Conservation (phyloP, 2,329 filamentous ascomycete species). For the Arthrobotrys entomopaga region DNA sequence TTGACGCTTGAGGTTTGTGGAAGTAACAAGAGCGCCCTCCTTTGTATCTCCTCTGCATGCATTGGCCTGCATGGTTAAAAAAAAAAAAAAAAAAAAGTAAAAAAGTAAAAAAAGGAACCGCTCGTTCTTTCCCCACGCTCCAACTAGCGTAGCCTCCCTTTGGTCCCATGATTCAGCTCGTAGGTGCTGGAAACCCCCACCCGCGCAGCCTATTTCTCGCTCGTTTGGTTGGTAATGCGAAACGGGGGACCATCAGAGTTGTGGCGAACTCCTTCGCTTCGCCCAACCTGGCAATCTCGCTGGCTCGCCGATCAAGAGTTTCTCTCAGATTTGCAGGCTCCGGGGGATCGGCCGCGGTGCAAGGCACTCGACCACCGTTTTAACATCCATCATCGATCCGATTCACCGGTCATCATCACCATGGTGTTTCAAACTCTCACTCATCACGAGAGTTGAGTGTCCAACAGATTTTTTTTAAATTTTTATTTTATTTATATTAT, state of each 20-base stretch:
- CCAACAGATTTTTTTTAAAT: slow-evolving; percentile 2
- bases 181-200: slow-evolving; percentile 51
- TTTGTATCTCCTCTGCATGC: slow-evolving; percentile 46
- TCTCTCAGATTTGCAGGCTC: slow-evolving; percentile 24
- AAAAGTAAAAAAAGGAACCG: slow-evolving; percentile 54
- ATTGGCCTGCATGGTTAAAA: slow-evolving; percentile 53
- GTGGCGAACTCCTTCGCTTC: slow-evolving; percentile 53
- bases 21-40: slow-evolving; percentile 46
- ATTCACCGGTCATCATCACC: too few species aligned
- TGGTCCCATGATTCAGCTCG: slow-evolving; percentile 56
- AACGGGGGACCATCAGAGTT: slow-evolving; percentile 49
- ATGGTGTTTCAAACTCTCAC: slow-evolving; percentile 16
- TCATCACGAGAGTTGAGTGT: neutral
- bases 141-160: slow-evolving; percentile 40
- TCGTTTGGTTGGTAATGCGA: slow-evolving; percentile 55
- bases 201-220: slow-evolving; percentile 42
- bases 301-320: slow-evolving; percentile 54
- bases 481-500: too few species aligned
- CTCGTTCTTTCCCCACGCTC: slow-evolving; percentile 54
- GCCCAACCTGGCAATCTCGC: slow-evolving; percentile 44
- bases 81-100: slow-evolving; percentile 54
- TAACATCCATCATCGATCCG: too few species aligned
- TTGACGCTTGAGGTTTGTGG: slow-evolving; percentile 28
- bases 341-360: slow-evolving; percentile 39
- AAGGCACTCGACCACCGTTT: slow-evolving; percentile 13